Evolutionary conservation across 768 basidiomycete genomes (phyloP).

Genomic region (Sistotremastrum suecicum): DNA sequence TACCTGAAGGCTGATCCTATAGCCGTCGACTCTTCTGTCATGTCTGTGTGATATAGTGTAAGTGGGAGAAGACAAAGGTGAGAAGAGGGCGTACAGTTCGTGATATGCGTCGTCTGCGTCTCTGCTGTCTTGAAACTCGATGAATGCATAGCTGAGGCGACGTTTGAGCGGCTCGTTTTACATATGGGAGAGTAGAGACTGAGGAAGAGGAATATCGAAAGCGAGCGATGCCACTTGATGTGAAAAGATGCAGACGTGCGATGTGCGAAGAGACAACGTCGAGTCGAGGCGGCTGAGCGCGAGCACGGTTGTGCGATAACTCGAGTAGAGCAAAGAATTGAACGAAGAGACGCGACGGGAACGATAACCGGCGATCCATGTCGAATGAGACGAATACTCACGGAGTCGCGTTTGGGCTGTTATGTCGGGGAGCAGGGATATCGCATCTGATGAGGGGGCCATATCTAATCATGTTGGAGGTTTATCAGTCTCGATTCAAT

Average conservation of each 20-base stretch:
- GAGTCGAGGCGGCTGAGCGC: conserved; percentile 11
- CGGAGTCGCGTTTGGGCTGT: conserved; percentile 63
- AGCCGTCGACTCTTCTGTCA: conserved; percentile 59
- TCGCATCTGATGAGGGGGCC: conserved; percentile 81
- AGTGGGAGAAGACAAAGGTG: not conserved
- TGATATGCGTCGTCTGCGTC: conserved; percentile 78
- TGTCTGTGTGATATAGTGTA: conserved; percentile 34
- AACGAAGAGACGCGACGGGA: conserved; percentile 8
- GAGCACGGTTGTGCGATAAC: conserved; percentile 7
- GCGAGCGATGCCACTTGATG: conserved; percentile 5
- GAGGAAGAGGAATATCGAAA: conserved; percentile 17
- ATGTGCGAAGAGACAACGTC: conserved; percentile 9
- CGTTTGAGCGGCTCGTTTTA: conserved; percentile 25
- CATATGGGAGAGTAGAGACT: conserved; percentile 20
- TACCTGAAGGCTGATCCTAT: conserved; percentile 63
- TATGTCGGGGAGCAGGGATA: conserved; percentile 76
- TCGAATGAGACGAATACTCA: conserved; percentile 35
- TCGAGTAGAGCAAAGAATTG: conserved; percentile 21
- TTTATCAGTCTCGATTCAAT: not conserved
- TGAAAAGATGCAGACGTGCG: not conserved
- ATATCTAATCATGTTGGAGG: conserved; percentile 30
- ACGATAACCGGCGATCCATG: not conserved
- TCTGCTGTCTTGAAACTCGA: conserved; percentile 65
- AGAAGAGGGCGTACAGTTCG: conserved; percentile 45
- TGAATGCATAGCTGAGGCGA: conserved; percentile 68